Conservation (phyloP, 129 eudicot genomes). For the Daucus carota region DNA sequence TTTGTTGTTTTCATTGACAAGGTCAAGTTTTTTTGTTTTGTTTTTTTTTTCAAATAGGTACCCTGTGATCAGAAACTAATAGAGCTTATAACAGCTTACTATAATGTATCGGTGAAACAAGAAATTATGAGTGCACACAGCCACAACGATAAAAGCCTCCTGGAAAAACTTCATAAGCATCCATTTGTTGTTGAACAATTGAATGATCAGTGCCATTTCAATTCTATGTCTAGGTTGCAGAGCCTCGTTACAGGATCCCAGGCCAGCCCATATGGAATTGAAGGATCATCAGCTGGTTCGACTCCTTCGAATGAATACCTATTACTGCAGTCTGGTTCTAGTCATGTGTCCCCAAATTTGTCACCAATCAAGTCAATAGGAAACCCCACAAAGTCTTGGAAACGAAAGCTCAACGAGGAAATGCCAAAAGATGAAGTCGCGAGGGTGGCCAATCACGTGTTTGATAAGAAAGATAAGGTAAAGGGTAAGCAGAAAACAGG, state of each 20-base stretch:
- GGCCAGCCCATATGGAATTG: constrained; percentile 25
- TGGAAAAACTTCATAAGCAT: constrained; percentile 3
- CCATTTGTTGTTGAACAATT: constrained; percentile 8
- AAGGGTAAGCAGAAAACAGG: constrained; percentile 27
- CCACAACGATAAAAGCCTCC: constrained; percentile 11
- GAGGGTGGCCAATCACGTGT: background rate
- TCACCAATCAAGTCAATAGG: constrained; percentile 31
- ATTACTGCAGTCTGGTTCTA: constrained; percentile 16
- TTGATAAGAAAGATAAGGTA: constrained; percentile 15
- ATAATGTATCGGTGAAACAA: constrained; percentile 20
- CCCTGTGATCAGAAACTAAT: constrained; percentile 40
- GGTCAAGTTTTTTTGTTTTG: background rate
- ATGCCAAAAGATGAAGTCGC: constrained; percentile 9
- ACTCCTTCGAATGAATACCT: constrained; percentile 34
- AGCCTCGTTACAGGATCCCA: constrained; percentile 2
- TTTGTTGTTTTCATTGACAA: background rate
- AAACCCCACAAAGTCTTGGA: constrained; percentile 12
- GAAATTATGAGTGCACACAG: constrained; percentile 13
- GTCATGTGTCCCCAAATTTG: constrained; percentile 22
- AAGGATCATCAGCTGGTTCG: constrained; percentile 54
- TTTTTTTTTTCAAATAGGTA: constrained; percentile 33
- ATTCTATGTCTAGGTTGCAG: constrained; percentile 15
- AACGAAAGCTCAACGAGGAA: background rate
- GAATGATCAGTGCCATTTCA: constrained; percentile 12
- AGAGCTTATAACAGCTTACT: constrained; percentile 38